Percentiles rank a stretch among this genome's conserved stretches.
Conservation (phyloP, 352 stramenopile genomes). For the Globisporangium heterothallicum region DNA sequence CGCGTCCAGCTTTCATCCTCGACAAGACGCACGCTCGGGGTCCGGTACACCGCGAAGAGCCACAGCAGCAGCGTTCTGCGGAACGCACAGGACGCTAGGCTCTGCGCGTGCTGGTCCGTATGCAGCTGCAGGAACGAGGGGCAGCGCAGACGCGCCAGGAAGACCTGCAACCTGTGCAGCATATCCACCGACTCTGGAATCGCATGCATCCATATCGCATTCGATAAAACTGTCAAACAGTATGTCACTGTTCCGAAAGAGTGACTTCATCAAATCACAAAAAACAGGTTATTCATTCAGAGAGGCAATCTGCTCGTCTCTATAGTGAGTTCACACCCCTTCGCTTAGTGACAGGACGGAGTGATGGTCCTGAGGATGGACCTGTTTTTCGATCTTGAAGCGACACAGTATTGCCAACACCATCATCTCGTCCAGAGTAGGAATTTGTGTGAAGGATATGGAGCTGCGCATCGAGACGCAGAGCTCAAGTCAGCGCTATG, state of each 20-base stretch:
- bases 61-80: slow-evolving; percentile 35
- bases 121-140: slow-evolving; percentile 24
- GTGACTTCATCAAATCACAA: neutral
- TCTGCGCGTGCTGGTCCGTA: slow-evolving; percentile 9
- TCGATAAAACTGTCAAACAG: neutral
- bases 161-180: slow-evolving; percentile 9
- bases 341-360: too few species aligned
- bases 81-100: slow-evolving; percentile 12
- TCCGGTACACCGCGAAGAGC: slow-evolving; percentile 33
- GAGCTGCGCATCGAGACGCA: slow-evolving; percentile 7
- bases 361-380: too few species aligned
- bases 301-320: too few species aligned
- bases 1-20: slow-evolving; percentile 26
- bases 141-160: slow-evolving; percentile 28
- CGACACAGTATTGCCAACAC: too few species aligned
- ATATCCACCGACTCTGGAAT: neutral
- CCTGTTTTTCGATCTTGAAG: too few species aligned
- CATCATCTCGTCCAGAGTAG: too few species aligned
- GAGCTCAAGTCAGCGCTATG: neutral
- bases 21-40: slow-evolving; percentile 19
- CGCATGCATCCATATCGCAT: neutral
- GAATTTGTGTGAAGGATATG: too few species aligned
- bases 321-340: too few species aligned
- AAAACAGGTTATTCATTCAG: neutral
- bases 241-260: neutral